Conservation (phyloP, 1,139 yeast species). For the Casaregolazyma suthepensis region DNA sequence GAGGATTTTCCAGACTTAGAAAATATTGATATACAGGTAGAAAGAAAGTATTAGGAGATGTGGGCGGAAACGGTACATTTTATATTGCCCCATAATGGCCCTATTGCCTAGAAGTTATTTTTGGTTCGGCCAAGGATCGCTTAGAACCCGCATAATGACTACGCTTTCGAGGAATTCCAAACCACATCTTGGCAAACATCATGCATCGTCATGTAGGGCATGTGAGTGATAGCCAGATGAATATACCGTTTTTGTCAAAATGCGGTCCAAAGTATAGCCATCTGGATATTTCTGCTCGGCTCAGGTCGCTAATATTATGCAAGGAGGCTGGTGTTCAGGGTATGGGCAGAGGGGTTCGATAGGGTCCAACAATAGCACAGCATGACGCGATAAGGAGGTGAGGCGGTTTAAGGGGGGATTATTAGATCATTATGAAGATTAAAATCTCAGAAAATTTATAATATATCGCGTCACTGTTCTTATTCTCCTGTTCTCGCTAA, state of each 20-base stretch:
- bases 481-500: background rate
- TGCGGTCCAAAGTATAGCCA: background rate
- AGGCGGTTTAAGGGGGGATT: background rate
- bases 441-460: too few species aligned
- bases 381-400: background rate
- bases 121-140: background rate
- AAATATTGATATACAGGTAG: background rate
- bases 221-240: background rate
- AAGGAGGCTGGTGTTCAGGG: background rate
- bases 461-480: background rate
- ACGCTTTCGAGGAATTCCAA: background rate
- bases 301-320: background rate
- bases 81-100: background rate
- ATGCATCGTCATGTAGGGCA: background rate
- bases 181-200: background rate
- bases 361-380: background rate
- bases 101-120: background rate
- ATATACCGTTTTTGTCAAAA: background rate
- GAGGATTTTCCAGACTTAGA: background rate
- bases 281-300: background rate
- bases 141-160: background rate
- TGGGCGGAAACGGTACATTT: background rate
- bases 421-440: background rate
- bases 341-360: background rate
- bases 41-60: background rate